Evolutionary conservation across 1,284 basidiomycete genomes (phyloP).

Genomic region (Tylopilus orsonianus): DNA sequence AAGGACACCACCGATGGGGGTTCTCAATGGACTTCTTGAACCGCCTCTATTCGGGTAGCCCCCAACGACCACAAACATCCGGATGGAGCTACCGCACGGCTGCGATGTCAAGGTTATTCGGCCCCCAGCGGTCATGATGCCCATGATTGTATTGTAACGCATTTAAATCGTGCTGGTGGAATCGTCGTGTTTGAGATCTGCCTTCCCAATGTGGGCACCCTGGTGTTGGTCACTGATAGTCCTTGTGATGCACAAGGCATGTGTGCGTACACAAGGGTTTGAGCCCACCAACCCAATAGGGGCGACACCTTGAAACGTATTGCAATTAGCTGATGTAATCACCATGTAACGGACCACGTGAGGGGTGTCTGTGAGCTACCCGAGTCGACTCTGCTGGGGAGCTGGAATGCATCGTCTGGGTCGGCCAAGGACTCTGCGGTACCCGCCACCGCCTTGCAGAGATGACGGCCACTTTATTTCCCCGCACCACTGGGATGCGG

Average conservation of each 20-base stretch:
- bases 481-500: slow-evolving; percentile 13
- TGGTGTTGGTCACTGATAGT: slow-evolving; percentile 10
- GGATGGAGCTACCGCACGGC: slow-evolving; percentile 12
- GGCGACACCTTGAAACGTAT: slow-evolving; percentile 1
- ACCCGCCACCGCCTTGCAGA: too few relatives aligned
- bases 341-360: slow-evolving; percentile 8
- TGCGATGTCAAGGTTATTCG: slow-evolving; percentile 9
- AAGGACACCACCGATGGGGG: slow-evolving; percentile 19
- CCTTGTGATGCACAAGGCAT: slow-evolving; percentile 9
- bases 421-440: background rate
- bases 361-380: background rate
- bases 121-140: slow-evolving; percentile 4
- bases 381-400: too few relatives aligned
- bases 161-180: slow-evolving; percentile 6
- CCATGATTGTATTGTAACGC: slow-evolving; percentile 10
- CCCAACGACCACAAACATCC: slow-evolving; percentile 6
- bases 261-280: slow-evolving; percentile 7
- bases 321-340: background rate
- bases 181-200: slow-evolving; percentile 6
- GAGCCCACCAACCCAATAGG: slow-evolving; percentile 10
- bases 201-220: slow-evolving; percentile 1
- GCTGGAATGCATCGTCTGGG: background rate
- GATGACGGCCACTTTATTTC: too few relatives aligned
- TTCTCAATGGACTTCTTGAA: slow-evolving; percentile 18
- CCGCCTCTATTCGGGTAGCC: slow-evolving; percentile 8